phyloP scores from a whole-genome alignment of 805 yeast genomes.

The Grigorovia jiainica region DNA sequence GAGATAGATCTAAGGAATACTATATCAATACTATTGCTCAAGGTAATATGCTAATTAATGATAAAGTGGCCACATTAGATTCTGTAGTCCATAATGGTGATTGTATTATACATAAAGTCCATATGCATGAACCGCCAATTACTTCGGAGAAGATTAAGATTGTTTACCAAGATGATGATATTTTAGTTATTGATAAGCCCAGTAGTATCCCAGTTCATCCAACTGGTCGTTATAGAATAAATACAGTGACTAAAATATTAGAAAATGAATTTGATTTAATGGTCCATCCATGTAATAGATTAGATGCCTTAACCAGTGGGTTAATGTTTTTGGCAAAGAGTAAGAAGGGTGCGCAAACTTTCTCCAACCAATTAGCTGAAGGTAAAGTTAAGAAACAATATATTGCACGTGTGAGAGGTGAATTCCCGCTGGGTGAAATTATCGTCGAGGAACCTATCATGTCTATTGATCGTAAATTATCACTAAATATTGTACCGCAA shows the following conservation, averaged over 20 bases:
- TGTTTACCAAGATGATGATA: slow-evolving; percentile 62
- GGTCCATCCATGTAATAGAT: slow-evolving; percentile 81
- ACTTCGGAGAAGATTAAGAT: slow-evolving; percentile 46
- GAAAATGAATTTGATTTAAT: slow-evolving; percentile 51
- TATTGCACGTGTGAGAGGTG: slow-evolving; percentile 79
- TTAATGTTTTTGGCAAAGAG: slow-evolving; percentile 83
- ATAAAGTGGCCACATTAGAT: slow-evolving; percentile 51
- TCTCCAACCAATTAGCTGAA: slow-evolving; percentile 63
- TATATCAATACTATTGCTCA: slow-evolving; percentile 44
- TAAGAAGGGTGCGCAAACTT: slow-evolving; percentile 64
- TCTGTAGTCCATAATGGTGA: slow-evolving; percentile 74
- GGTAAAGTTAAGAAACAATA: slow-evolving; percentile 74
- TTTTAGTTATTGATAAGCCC: slow-evolving; percentile 86
- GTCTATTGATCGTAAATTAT: slow-evolving; percentile 66
- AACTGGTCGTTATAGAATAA: slow-evolving; percentile 71
- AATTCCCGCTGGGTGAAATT: slow-evolving; percentile 55
- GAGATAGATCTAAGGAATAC: slow-evolving; percentile 62
- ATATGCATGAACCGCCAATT: slow-evolving; percentile 88
- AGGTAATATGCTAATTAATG: slow-evolving; percentile 74
- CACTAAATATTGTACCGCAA: slow-evolving; percentile 48
- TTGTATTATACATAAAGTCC: slow-evolving; percentile 64
- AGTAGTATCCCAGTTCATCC: slow-evolving; percentile 95
- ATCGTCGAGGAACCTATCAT: slow-evolving; percentile 57
- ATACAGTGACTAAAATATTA: slow-evolving; percentile 67
- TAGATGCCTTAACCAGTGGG: slow-evolving; percentile 89